Conservation (phyloP, 163 green algal genomes). For the Scenedesmus sp. region DNA sequence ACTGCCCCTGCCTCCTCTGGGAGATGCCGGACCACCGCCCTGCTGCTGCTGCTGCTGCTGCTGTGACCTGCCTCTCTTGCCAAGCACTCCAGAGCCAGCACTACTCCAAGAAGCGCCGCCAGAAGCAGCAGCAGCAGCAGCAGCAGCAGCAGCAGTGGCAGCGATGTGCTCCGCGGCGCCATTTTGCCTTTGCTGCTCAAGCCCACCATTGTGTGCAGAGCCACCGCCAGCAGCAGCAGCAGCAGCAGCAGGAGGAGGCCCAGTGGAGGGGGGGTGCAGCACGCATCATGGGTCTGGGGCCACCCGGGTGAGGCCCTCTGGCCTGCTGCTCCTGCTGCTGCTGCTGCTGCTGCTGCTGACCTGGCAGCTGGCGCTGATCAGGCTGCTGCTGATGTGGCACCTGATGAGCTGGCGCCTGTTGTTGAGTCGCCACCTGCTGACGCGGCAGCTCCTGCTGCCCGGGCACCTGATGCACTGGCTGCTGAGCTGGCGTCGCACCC, state of each 20-base stretch:
- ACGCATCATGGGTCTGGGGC: neutral
- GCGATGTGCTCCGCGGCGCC: neutral
- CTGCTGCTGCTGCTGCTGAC: neutral
- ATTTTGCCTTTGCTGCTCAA: neutral
- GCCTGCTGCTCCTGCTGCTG: neutral
- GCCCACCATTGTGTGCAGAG: neutral
- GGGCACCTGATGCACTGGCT: neutral
- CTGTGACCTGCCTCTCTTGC: neutral
- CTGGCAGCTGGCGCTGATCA: neutral
- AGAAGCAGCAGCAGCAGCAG: neutral
- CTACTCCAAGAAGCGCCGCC: neutral
- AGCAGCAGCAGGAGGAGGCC: neutral
- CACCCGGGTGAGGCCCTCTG: neutral
- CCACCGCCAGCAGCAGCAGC: neutral
- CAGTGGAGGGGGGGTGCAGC: neutral
- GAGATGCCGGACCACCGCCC: neutral
- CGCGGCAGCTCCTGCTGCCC: neutral
- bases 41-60: constrained; percentile 29
- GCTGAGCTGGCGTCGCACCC: neutral
- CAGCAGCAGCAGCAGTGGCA: neutral
- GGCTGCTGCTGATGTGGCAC: no score
- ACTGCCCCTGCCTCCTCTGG: neutral
- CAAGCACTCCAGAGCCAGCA: neutral
- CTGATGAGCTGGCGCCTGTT: neutral
- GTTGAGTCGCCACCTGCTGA: no score